These are phyloP conservation scores for Torulaspora pretoriensis DNA, from an alignment of 1,139 yeast species.

Conservation along the genomic window DNA sequence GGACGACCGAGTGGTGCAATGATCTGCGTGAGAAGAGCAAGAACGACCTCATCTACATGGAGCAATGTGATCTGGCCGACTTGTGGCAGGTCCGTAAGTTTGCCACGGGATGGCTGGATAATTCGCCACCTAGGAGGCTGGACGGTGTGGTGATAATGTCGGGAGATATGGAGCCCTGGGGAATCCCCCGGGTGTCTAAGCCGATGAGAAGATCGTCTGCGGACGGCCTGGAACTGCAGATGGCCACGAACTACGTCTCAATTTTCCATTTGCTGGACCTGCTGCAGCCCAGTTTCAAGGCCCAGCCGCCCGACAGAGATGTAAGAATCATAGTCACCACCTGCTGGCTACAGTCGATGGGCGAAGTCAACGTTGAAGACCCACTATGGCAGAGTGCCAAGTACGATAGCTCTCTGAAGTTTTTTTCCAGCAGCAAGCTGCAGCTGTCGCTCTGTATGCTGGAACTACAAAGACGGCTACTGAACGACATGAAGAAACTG, in stretches of 20 bases:
- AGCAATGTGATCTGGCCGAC: conserved; percentile 75
- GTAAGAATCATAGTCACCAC: conserved; percentile 73
- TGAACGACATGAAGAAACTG: conserved; percentile 39
- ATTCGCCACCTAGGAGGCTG: conserved; percentile 80
- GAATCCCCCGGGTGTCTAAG: conserved; percentile 24
- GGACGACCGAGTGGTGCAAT: conserved; percentile 76
- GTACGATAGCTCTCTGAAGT: conserved; percentile 67
- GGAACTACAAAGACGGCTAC: conserved; percentile 66
- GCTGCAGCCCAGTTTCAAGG: conserved; percentile 72
- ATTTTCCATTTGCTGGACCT: conserved; percentile 77
- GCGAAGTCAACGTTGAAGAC: conserved; percentile 60
- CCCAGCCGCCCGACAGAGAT: conserved; percentile 92
- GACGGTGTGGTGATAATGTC: conserved; percentile 90
- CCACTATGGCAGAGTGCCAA: conserved; percentile 58
- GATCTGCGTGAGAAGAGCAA: conserved; percentile 67
- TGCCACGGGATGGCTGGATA: conserved; percentile 93
- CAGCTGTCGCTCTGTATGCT: conserved; percentile 67
- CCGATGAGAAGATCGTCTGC: conserved; percentile 51
- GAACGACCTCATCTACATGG: conserved; percentile 79
- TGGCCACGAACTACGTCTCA: conserved; percentile 76
- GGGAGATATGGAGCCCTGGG: conserved; percentile 69
- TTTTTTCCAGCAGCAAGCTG: conserved; percentile 78
- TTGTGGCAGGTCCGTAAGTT: conserved; percentile 77
- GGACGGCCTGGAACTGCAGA: conserved; percentile 84
- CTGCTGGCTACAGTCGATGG: conserved; percentile 75